These are phyloP conservation scores for Colletotrichum brevisporum DNA, from an alignment of 2,329 filamentous ascomycete genomes.

Conservation along the genomic window DNA sequence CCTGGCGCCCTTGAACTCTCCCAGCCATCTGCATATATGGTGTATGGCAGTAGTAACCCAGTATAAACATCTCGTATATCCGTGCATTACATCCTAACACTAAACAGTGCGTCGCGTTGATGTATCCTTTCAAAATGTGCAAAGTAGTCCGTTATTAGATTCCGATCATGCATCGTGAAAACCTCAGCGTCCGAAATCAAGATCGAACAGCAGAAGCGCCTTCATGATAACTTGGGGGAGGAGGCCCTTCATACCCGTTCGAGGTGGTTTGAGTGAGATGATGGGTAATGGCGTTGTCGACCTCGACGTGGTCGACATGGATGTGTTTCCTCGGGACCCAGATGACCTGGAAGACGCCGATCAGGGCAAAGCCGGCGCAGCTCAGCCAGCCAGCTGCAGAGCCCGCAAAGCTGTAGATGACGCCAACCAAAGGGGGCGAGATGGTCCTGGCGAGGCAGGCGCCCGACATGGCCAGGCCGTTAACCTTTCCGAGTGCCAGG, in stretches of 20 bases:
- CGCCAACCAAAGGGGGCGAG: constrained; percentile 77
- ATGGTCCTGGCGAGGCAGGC: constrained; percentile 80
- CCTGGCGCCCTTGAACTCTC: no score
- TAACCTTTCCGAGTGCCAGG: constrained; percentile 77
- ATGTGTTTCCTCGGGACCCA: constrained; percentile 39
- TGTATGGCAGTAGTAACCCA: no score
- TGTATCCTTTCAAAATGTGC: no score
- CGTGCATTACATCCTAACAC: no score
- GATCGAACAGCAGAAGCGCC: no score
- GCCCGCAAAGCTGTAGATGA: constrained; percentile 74
- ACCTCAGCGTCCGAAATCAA: no score
- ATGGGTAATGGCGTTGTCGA: constrained; percentile 29
- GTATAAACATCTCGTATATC: no score
- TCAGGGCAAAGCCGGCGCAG: constrained; percentile 43
- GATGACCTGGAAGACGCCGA: constrained; percentile 37
- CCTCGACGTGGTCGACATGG: constrained; percentile 44
- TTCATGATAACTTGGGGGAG: no score
- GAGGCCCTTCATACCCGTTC: not conserved
- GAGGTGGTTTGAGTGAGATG: constrained; percentile 27
- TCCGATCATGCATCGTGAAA: no score
- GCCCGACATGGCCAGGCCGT: constrained; percentile 79
- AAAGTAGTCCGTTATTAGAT: no score
- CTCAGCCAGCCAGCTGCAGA: constrained; percentile 59
- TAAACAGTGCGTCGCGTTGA: no score
- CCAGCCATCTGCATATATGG: no score